Evolutionary conservation across 257 asterid genomes (phyloP), one percentile per base, ranked within the genome.

Genomic region (Ilex asprella): DNA sequence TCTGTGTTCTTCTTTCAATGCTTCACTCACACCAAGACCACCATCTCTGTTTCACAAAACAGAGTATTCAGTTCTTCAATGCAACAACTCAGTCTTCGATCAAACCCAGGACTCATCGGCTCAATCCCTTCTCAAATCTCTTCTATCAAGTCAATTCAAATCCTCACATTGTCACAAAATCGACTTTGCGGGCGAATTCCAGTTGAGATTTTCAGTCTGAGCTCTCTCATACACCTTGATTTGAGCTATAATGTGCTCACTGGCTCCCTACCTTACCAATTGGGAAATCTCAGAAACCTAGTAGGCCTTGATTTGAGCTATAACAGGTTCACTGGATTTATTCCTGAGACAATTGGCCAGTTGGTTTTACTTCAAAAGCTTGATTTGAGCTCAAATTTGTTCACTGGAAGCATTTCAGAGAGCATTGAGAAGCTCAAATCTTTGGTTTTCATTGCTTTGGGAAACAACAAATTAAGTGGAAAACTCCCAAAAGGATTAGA

Each of bases 101-200:
- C 95, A 60, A 89, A 89, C 52, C 60, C 94, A 12, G 77, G 78
- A 4, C 88, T 89, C 5, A 47, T 82, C 35, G 97, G 91, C 59
- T 57, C 76, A 62, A 86, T 89, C 73, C 97, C 94, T 30, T 78
- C 86, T 56, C 91, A 76, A 14, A 39, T 86, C 6, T 82, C 91
- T 13, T 57, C 86, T 10, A 75, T 89, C 1, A 78, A 76, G 13
- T 79, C 95, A 4, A 95, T 89, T 16, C 86, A 84, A 67, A 78
- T 89, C 65, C 91, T 89, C 71, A 86, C 95, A 55, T 67, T 89
- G 76, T 84, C 95, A 2, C 94, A 86, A 35, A 89, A 89, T 88
- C 59, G n/a, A 60, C 76, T 89, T 1, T 49, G 75, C 5, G 97
- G 94, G 0, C 31, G 21, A 50, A 75, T 89, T 65, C 95, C 94